Conservation (phyloP, 1,284 basidiomycete species). For the Dichomitus squalens region DNA sequence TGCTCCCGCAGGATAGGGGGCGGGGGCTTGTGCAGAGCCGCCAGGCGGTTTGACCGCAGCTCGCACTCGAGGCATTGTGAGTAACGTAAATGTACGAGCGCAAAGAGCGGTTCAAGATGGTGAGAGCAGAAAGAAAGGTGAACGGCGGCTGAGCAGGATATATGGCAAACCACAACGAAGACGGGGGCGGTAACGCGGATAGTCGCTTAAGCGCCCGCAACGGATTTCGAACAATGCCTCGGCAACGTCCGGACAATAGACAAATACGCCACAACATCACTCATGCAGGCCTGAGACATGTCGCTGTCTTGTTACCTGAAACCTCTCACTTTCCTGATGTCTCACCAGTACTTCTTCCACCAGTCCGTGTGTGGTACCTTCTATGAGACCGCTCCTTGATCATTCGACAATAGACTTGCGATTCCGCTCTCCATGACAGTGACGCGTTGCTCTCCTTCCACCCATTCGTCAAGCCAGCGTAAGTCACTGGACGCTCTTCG, state of each 20-base stretch:
- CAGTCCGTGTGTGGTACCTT: too few species aligned
- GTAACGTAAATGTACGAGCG: background rate
- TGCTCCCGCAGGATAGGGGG: conserved; percentile 2
- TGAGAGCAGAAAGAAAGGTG: background rate
- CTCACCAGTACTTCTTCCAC: too few species aligned
- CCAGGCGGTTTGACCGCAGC: conserved; percentile 7
- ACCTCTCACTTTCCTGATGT: too few species aligned
- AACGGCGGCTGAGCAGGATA: background rate
- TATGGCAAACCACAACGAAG: background rate
- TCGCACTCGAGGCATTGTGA: conserved; percentile 13
- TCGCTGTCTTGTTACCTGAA: too few species aligned
- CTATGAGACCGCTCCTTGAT: too few species aligned
- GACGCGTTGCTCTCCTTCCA: too few species aligned
- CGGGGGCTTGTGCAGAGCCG: conserved; percentile 7
- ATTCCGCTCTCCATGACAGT: too few species aligned
- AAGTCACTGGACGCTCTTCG: too few species aligned
- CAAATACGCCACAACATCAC: conserved; percentile 7
- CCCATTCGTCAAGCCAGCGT: too few species aligned
- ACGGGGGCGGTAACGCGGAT: background rate
- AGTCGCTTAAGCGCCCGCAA: background rate
- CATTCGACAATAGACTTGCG: too few species aligned
- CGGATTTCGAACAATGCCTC: conserved; percentile 6
- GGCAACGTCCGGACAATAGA: background rate
- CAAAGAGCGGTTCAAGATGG: background rate
- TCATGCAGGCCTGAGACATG: too few species aligned